Evolutionary conservation across 2,329 filamentous ascomycete species (phyloP), one percentile per base, ranked within the genome.

Genomic region (Aspergillus ochraceus): DNA sequence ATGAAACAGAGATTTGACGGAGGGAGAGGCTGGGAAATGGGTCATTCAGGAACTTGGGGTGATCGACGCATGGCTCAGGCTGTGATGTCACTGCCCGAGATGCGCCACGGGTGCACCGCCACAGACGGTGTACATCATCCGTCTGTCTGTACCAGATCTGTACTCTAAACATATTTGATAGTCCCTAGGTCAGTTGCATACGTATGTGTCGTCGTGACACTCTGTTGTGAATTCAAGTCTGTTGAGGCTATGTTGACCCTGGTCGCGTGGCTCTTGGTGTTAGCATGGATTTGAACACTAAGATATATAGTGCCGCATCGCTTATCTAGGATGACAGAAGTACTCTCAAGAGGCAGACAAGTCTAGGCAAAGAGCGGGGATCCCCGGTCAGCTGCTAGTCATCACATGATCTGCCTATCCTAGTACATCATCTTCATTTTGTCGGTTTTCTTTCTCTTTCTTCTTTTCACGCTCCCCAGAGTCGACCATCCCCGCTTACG

Each of bases 401-500:
- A 70, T 70, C 70, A 71, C 70, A 70, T 73, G 69, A 73, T 66
- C 58, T 11, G 20, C 24, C 24, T 36, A 61, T 60, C 62, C 63
- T 64, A 68, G 68, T 70, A 68, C 64, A 66, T 71, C 68, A 71
- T 62, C 56, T 53, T 54, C 20, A 11, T 51, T 47, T 53, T 61
- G 62, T 61, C 74, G 69, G 68, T 67, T 66, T 63, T 67, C 66
- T 68, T 71, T 70, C 72, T 64, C 70, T 67, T 71, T 66, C 71
- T 70, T 78, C 76, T 74, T 77, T 75, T 78, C 78, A 76, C 76
- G 77, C 74, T 76, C 73, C 74, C 70, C 65, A 70, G 77, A 77
- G 76, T 76, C 69, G 75, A 74, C 75, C 73, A 72, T 65, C 66
- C 62, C 63, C 64, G 65, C 70, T 69, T 66, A 66, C 60, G 61